phyloP scores from a whole-genome alignment of 1,284 basidiomycete genomes.

The Anthracocystis setariae region DNA sequence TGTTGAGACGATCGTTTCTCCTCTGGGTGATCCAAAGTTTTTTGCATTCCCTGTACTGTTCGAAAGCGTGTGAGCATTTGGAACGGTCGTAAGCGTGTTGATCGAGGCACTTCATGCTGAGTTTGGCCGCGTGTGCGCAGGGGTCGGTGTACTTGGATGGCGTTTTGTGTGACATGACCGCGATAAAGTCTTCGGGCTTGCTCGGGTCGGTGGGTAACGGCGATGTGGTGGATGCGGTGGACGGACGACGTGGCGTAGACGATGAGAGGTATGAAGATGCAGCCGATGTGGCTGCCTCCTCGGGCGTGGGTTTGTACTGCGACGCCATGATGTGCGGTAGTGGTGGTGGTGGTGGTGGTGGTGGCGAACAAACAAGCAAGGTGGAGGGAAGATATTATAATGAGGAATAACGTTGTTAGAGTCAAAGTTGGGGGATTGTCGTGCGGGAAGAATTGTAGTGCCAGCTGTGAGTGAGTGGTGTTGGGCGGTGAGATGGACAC shows the following conservation, averaged over 20 bases:
- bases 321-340: slow-evolving; percentile 12
- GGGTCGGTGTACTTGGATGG: slow-evolving; percentile 62
- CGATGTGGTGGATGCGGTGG: neutral
- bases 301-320: slow-evolving; percentile 25
- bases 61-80: slow-evolving; percentile 60
- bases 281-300: slow-evolving; percentile 10
- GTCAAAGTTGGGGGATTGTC: neutral
- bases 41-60: slow-evolving; percentile 61
- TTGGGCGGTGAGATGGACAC: neutral
- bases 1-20: slow-evolving; percentile 47
- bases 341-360: neutral
- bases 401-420: neutral
- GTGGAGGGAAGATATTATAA: neutral
- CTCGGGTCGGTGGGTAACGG: slow-evolving; percentile 18
- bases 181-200: slow-evolving; percentile 50
- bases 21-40: slow-evolving; percentile 58
- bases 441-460: slow-evolving; percentile 24
- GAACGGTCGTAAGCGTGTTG: slow-evolving; percentile 58
- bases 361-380: neutral
- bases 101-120: slow-evolving; percentile 65
- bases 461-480: too few species aligned
- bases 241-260: slow-evolving; percentile 17
- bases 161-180: slow-evolving; percentile 54
- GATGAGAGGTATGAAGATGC: slow-evolving; percentile 29
- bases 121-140: slow-evolving; percentile 61